Conservation (phyloP, 2,329 filamentous ascomycete species). For the Akanthomyces uredinophilus region DNA sequence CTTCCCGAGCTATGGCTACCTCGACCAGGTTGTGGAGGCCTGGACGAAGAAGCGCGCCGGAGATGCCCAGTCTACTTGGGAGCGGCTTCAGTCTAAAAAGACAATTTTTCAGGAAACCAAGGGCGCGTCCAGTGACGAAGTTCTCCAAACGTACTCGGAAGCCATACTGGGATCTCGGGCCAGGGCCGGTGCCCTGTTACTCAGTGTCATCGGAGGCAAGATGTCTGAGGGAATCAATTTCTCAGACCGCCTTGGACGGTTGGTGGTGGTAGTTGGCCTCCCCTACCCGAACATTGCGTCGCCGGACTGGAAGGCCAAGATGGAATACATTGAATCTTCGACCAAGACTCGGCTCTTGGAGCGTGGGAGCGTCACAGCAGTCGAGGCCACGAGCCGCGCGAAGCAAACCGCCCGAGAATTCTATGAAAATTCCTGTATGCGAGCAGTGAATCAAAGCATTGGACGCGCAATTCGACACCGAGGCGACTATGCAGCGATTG, state of each 20-base stretch:
- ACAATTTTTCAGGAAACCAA: conserved; percentile 56
- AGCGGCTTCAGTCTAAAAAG: conserved; percentile 54
- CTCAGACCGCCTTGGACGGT: conserved; percentile 81
- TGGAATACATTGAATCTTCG: conserved; percentile 74
- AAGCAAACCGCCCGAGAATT: conserved; percentile 67
- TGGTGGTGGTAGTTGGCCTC: conserved; percentile 84
- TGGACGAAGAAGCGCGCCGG: conserved; percentile 47
- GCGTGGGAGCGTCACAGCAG: conserved; percentile 19
- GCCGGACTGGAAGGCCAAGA: conserved; percentile 88
- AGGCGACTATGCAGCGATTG: conserved; percentile 83
- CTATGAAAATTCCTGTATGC: conserved; percentile 94
- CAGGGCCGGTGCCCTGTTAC: conserved; percentile 63
- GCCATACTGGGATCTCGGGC: conserved; percentile 51
- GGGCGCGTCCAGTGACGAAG: conserved; percentile 56
- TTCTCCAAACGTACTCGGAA: conserved; percentile 67
- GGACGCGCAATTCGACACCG: conserved; percentile 85
- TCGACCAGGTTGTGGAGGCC: conserved; percentile 63
- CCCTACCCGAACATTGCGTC: conserved; percentile 89
- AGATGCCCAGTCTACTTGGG: conserved; percentile 47
- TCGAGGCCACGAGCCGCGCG: conserved; percentile 26
- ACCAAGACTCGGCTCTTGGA: conserved; percentile 33
- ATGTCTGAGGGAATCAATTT: conserved; percentile 99
- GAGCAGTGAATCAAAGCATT: conserved; percentile 94
- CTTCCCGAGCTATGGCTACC: conserved; percentile 91
- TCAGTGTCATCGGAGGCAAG: conserved; percentile 90